phyloP scores from a whole-genome alignment of 768 basidiomycete species.

The Trichaptum fuscoviolaceum region DNA sequence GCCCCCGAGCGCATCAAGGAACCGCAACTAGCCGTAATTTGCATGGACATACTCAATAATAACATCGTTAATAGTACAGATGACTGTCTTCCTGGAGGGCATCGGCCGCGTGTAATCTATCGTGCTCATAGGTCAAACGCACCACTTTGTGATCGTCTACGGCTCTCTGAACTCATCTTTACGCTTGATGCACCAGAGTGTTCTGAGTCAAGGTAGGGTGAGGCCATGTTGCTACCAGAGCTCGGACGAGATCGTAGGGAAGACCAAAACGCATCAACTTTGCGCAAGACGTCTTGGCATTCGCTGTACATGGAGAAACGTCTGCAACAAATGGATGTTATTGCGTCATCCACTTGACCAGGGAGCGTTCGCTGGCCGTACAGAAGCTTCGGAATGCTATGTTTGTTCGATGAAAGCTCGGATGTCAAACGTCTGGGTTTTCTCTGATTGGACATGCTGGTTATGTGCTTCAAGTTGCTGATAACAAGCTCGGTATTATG shows the following conservation, averaged over 20 bases:
- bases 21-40: conserved; percentile 26
- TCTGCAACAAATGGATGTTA: not conserved
- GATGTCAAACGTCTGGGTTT: not conserved
- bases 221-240: no score
- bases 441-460: not conserved
- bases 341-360: not conserved
- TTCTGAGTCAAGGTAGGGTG: no score
- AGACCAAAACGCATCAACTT: no score
- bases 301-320: not conserved
- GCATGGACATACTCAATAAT: no score
- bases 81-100: no score
- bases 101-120: not conserved
- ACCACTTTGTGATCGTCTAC: no score
- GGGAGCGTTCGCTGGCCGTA: not conserved
- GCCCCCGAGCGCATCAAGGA: conserved; percentile 65
- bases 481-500: not conserved
- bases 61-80: no score
- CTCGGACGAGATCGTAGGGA: no score
- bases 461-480: not conserved
- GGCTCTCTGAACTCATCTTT: no score
- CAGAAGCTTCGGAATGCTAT: not conserved
- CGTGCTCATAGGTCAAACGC: not conserved
- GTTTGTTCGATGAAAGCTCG: not conserved
- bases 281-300: not conserved
- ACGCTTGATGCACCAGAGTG: no score